Percentiles rank a stretch among this genome's conserved stretches.
Evolutionary conservation across 1,284 basidiomycete genomes (phyloP).

Genomic region (Cryptococcus sp.): DNA sequence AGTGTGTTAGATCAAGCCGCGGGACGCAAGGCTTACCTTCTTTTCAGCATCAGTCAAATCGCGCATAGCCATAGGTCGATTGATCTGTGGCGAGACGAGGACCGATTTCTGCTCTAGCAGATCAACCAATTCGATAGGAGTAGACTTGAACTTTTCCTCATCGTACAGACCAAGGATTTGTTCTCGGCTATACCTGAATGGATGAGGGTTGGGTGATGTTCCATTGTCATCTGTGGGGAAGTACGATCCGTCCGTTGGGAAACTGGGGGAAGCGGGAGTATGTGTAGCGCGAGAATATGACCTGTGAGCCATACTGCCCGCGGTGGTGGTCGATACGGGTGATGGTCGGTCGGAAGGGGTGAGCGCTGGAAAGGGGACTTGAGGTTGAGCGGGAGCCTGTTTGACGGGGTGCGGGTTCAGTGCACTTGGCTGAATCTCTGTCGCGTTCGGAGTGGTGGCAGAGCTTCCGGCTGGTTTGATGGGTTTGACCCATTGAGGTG

Average conservation of each 20-base stretch:
- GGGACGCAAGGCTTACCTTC: constrained; percentile 59
- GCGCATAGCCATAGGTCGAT: constrained; percentile 68
- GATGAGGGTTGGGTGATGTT: constrained; percentile 46
- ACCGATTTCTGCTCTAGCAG: constrained; percentile 69
- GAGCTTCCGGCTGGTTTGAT: constrained; percentile 44
- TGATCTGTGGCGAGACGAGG: constrained; percentile 68
- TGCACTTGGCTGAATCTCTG: constrained; percentile 14
- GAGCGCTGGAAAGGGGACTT: constrained; percentile 41
- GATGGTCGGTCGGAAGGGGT: constrained; percentile 16
- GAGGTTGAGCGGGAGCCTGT: not conserved
- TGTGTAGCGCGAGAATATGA: constrained; percentile 61
- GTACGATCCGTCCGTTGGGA: constrained; percentile 53
- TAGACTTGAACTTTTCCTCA: constrained; percentile 65
- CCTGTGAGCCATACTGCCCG: constrained; percentile 44
- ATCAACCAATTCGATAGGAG: constrained; percentile 67
- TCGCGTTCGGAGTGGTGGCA: constrained; percentile 22
- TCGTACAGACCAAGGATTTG: constrained; percentile 79
- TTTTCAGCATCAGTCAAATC: constrained; percentile 79
- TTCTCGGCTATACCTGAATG: constrained; percentile 81
- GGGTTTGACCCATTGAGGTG: constrained; percentile 47
- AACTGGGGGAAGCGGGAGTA: constrained; percentile 51
- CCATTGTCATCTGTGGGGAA: constrained; percentile 51
- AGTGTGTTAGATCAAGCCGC: not conserved
- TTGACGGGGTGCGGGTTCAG: not conserved
- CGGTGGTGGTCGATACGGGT: constrained; percentile 20